Evolutionary conservation across 1,284 basidiomycete genomes (phyloP), one percentile per base, ranked within the genome.

Genomic region (Heterobasidion occidentale): DNA sequence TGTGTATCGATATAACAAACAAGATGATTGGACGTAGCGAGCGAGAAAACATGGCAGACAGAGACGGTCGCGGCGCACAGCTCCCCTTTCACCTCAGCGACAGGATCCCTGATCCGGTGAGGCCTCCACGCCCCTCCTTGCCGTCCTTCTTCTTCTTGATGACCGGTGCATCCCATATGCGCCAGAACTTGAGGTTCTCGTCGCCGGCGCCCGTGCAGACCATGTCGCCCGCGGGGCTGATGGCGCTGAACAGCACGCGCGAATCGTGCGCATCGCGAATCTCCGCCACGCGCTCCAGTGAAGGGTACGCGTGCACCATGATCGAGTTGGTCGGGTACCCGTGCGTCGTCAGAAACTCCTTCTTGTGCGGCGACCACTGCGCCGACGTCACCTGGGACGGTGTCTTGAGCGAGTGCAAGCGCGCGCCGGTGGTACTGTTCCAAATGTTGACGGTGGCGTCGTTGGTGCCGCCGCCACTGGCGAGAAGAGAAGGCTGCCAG

Each of bases 401-500:
- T 0, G 93, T 94, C 55, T 84, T 80, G 46, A 94, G 77, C 0
- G 90, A 88, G 63, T 94, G 89, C 36, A 96, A 75, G 12, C 93
- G 84, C 4, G 93, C 92, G 7, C 92, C 92, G 0, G 93, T 96
- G 12, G 88, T 92, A 52, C 84, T 87, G 62, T 92, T 92, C 94
- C 94, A 97, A 60, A 97, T 80, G 68, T 98, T 92, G 63, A 98
- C 92, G 27, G 88, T 92, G 45, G 93, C 91, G 68, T 99, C 96
- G 60, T 90, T 90, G 0, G 94, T 95, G 0, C 97, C 97, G 1
- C 97, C 97, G 0, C 97, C 97, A 0, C 90, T 88, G 0, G 96
- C 96, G 51, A 99, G 83, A 8, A 99, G 77, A 9, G 90, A 89
- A 0, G 89, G 83, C 73, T 96, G 92, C 94, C 96, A 98, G 0